Evolutionary conservation across 768 basidiomycete species (phyloP).

Genomic region (Boletus edulis): DNA sequence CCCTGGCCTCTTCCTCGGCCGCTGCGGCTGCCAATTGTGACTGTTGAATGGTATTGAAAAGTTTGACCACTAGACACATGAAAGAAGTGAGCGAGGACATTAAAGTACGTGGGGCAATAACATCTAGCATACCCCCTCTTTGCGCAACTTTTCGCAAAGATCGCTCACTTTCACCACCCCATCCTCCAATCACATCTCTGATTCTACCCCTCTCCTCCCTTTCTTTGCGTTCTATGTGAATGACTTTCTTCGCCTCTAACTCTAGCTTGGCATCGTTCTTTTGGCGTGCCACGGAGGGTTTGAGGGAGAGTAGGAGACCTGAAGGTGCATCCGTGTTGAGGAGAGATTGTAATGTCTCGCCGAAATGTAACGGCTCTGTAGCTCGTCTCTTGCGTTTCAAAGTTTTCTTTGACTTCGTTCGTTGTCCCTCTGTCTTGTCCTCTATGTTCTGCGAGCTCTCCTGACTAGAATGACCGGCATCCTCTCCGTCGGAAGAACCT

Average conservation of each 20-base stretch:
- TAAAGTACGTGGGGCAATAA: background rate
- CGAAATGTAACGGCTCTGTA: slow-evolving; percentile 71
- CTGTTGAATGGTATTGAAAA: slow-evolving; percentile 86
- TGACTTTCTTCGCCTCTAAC: slow-evolving; percentile 63
- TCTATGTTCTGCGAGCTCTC: slow-evolving; percentile 47
- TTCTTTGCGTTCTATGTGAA: slow-evolving; percentile 70
- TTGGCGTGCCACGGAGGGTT: slow-evolving; percentile 66
- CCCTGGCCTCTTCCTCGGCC: slow-evolving; percentile 57
- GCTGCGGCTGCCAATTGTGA: slow-evolving; percentile 59
- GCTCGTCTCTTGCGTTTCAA: slow-evolving; percentile 82
- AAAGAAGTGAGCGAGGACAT: background rate
- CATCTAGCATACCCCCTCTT: slow-evolving; percentile 59
- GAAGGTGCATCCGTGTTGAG: slow-evolving; percentile 72
- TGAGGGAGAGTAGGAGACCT: slow-evolving; percentile 70
- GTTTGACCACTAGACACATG: slow-evolving; percentile 59
- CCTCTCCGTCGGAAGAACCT: slow-evolving; percentile 11
- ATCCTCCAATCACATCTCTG: slow-evolving; percentile 77
- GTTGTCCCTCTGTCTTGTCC: slow-evolving; percentile 57
- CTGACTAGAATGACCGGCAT: slow-evolving; percentile 14
- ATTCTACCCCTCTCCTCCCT: slow-evolving; percentile 68
- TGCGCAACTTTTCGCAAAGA: slow-evolving; percentile 81
- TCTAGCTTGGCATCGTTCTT: slow-evolving; percentile 78
- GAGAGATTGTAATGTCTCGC: slow-evolving; percentile 68
- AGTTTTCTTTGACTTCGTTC: slow-evolving; percentile 73
- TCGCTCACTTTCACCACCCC: slow-evolving; percentile 83